Conservation (phyloP, 352 stramenopile genomes). For the Detonula confervacea region DNA sequence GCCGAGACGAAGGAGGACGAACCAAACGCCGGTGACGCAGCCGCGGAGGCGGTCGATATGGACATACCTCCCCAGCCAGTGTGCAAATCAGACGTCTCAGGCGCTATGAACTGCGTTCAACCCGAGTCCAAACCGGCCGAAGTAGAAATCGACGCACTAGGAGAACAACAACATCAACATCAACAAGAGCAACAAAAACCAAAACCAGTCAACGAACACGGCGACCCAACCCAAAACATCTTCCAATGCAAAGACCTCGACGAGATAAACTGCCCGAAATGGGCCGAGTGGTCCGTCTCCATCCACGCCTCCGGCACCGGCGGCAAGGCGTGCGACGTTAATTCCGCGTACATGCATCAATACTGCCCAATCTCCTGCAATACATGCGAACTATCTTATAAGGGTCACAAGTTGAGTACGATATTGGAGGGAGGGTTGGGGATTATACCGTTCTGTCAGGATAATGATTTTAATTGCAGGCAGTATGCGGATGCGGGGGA, state of each 20-base stretch:
- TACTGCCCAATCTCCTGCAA: conserved; percentile 5
- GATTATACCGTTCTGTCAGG: conserved; percentile 11
- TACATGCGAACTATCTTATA: neutral
- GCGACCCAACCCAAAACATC: neutral
- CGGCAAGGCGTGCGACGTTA: neutral
- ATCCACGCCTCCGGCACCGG: neutral
- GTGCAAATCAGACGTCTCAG: neutral
- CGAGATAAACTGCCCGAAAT: neutral
- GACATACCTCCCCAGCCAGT: no score
- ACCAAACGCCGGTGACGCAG: neutral
- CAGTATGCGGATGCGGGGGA: conserved; percentile 1
- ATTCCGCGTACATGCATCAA: conserved; percentile 17
- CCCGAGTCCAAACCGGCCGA: neutral
- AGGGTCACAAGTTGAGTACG: neutral
- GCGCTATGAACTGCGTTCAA: neutral
- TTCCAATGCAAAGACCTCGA: neutral
- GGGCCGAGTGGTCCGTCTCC: neutral
- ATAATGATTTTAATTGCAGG: conserved; percentile 13
- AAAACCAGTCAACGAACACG: neutral
- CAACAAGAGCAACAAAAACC: neutral
- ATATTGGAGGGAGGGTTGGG: neutral
- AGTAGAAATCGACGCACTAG: neutral
- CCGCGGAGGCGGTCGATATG: no score
- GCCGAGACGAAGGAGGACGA: neutral
- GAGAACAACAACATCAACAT: neutral